phyloP scores from a whole-genome alignment of 2,329 filamentous ascomycete species.

The Amphichorda felina region DNA sequence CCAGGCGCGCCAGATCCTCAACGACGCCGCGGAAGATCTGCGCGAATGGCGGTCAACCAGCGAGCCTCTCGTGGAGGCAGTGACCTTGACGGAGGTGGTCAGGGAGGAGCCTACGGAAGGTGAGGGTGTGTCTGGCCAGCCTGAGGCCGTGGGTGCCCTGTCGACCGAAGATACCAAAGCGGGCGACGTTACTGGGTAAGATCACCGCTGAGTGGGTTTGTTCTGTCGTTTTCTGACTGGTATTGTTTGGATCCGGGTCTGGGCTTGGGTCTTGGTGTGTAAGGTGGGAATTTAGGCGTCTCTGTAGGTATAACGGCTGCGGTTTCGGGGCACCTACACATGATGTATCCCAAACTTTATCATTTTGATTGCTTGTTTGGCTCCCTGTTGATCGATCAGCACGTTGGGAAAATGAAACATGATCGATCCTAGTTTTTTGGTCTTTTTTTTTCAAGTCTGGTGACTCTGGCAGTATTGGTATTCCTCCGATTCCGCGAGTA shows the following conservation, averaged over 20 bases:
- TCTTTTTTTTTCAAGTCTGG: too few relatives aligned
- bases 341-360: too few relatives aligned
- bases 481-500: too few relatives aligned
- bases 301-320: too few relatives aligned
- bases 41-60: constrained; percentile 53
- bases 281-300: too few relatives aligned
- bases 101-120: background rate
- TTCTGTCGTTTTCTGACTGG: too few relatives aligned
- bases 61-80: constrained; percentile 10
- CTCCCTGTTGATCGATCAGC: too few relatives aligned
- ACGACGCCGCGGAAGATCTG: constrained; percentile 85
- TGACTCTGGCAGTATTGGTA: too few relatives aligned
- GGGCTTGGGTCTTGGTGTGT: background rate
- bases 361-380: too few relatives aligned
- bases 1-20: constrained; percentile 73
- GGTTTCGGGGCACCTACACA: too few relatives aligned
- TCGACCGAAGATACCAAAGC: background rate
- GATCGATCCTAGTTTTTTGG: too few relatives aligned
- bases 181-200: constrained; percentile 5
- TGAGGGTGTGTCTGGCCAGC: background rate
- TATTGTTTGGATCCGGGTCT: background rate
- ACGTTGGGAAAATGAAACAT: too few relatives aligned
- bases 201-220: constrained; percentile 3
- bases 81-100: background rate
- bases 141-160: background rate